Percentiles rank a stretch among this genome's conserved stretches.
These are phyloP conservation scores for Chrysosporium queenslandicum DNA, from an alignment of 2,329 filamentous ascomycete genomes.

Conservation along the genomic window DNA sequence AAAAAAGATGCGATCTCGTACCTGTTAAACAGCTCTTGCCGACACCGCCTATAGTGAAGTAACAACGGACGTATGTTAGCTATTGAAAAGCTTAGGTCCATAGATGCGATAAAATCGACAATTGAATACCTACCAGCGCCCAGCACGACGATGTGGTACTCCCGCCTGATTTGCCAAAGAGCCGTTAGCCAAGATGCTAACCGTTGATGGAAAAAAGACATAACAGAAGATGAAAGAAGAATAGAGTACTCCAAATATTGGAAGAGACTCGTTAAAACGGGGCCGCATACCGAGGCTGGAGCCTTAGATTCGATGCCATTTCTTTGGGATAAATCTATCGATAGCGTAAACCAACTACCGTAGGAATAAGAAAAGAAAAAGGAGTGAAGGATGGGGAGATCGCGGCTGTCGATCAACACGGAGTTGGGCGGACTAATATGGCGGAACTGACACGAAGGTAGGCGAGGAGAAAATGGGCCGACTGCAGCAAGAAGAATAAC, in stretches of 20 bases:
- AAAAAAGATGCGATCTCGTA: slow-evolving; percentile 35
- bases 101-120: neutral
- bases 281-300: slow-evolving; percentile 14
- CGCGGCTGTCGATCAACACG: neutral
- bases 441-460: neutral
- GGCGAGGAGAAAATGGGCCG: neutral
- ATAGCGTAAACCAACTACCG: neutral
- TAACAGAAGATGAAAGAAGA: neutral
- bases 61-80: slow-evolving; percentile 18
- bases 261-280: neutral
- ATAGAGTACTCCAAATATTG: neutral
- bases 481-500: neutral
- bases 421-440: neutral
- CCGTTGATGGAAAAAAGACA: slow-evolving; percentile 2
- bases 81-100: neutral
- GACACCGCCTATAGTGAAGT: slow-evolving; percentile 57
- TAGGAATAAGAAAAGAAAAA: neutral
- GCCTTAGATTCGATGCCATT: slow-evolving; percentile 12
- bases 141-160: slow-evolving; percentile 74
- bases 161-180: slow-evolving; percentile 41
- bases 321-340: neutral
- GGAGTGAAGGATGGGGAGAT: neutral
- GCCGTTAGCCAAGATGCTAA: slow-evolving; percentile 12
- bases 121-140: slow-evolving; percentile 54
- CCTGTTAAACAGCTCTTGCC: slow-evolving; percentile 88